These are phyloP conservation scores for Actinidia arguta DNA, from an alignment of 179 eudicot genomes.

Conservation along the genomic window DNA sequence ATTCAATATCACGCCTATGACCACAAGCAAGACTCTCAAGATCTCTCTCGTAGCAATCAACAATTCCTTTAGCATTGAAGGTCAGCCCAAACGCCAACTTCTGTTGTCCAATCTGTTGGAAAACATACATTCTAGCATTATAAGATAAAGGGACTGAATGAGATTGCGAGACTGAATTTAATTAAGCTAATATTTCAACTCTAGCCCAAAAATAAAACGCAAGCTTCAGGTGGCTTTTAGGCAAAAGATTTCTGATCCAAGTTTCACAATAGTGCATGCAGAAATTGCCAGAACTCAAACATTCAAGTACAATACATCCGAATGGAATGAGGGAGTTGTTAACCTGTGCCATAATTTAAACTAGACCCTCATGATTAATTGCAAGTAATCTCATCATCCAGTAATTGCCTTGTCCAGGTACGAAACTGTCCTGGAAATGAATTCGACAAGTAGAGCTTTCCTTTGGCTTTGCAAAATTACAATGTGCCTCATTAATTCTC, in stretches of 20 bases:
- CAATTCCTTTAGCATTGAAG: constrained; percentile 73
- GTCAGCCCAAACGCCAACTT: constrained; percentile 67
- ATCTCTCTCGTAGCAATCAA: constrained; percentile 75
- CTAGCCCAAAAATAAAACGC: not conserved
- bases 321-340: not conserved
- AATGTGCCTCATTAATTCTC: constrained; percentile 2
- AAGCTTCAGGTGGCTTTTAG: not conserved
- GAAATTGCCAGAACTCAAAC: not conserved
- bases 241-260: not conserved
- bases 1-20: constrained; percentile 68
- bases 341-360: too few species aligned
- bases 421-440: not conserved
- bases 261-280: not conserved
- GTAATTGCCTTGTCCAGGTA: not conserved
- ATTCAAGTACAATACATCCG: not conserved
- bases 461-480: not conserved
- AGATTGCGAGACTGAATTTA: not conserved
- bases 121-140: too few species aligned
- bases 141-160: not conserved
- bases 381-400: not conserved
- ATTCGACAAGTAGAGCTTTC: not conserved
- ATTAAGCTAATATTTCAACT: not conserved
- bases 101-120: constrained; percentile 72
- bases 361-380: not conserved
- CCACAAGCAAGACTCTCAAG: constrained; percentile 53